phyloP scores from a whole-genome alignment of 1,139 yeast genomes.

The Saccharomyces hybrid region DNA sequence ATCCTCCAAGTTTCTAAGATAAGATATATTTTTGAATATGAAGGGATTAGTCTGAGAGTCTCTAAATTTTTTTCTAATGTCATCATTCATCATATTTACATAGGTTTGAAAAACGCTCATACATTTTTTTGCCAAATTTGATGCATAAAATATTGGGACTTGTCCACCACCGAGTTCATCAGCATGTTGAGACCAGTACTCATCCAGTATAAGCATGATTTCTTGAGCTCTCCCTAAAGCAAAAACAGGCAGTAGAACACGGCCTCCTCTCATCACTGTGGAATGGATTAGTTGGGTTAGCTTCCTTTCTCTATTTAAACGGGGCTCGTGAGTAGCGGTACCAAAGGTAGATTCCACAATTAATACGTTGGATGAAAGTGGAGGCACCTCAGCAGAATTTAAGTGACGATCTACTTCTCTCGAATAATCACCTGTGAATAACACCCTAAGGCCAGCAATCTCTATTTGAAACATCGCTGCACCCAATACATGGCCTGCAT shows the following conservation, averaged over 20 bases:
- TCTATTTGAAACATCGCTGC: constrained; percentile 97
- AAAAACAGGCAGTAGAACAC: constrained; percentile 88
- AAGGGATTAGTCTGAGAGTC: constrained; percentile 79
- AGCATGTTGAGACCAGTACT: constrained; percentile 82
- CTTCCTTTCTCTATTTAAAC: constrained; percentile 74
- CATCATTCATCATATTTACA: constrained; percentile 94
- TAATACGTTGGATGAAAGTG: constrained; percentile 76
- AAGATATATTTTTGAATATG: constrained; percentile 77
- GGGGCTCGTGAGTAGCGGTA: constrained; percentile 92
- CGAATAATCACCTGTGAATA: constrained; percentile 95
- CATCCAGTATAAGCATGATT: constrained; percentile 78
- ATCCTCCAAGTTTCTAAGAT: constrained; percentile 69
- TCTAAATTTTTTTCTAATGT: constrained; percentile 69
- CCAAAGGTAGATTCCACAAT: constrained; percentile 97
- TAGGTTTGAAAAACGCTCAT: constrained; percentile 97
- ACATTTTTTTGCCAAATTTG: constrained; percentile 89
- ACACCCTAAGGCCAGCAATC: constrained; percentile 80
- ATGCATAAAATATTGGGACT: constrained; percentile 72
- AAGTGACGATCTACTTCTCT: constrained; percentile 93
- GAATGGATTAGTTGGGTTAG: constrained; percentile 77
- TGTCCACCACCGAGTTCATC: constrained; percentile 71
- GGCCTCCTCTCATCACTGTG: constrained; percentile 81
- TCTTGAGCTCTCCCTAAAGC: constrained; percentile 98
- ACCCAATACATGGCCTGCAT: constrained; percentile 98
- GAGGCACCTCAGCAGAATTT: constrained; percentile 92